A percentile compares a stretch with the other conserved stretches of the same genome.
Evolutionary conservation across 2,329 filamentous ascomycete species (phyloP).

Genomic region (Hypomyces perniciosus): DNA sequence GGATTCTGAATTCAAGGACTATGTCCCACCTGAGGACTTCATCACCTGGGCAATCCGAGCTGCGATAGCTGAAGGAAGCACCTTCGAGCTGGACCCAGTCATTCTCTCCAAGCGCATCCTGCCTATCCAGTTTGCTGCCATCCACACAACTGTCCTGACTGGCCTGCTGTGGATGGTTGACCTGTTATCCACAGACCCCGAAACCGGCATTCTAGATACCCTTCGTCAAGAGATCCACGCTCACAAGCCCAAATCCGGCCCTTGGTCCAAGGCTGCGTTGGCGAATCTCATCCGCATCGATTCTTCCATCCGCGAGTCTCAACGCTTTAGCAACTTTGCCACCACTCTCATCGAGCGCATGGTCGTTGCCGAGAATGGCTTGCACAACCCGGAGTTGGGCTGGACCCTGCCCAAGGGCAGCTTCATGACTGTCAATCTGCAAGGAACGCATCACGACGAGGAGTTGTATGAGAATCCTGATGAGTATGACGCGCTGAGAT

Average conservation of each 20-base stretch:
- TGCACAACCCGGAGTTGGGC: slow-evolving; percentile 30
- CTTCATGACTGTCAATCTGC: slow-evolving; percentile 37
- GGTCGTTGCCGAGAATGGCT: slow-evolving; percentile 38
- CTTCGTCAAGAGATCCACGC: slow-evolving; percentile 38
- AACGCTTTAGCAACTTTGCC: slow-evolving; percentile 42
- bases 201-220: slow-evolving; percentile 28
- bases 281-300: slow-evolving; percentile 40
- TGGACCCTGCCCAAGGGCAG: slow-evolving; percentile 35
- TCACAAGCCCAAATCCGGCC: slow-evolving; percentile 22
- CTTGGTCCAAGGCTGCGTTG: slow-evolving; percentile 43
- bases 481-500: slow-evolving; percentile 45
- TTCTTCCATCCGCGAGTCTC: slow-evolving; percentile 48
- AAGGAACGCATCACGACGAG: slow-evolving; percentile 41
- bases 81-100: slow-evolving; percentile 38
- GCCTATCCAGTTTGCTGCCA: slow-evolving; percentile 52
- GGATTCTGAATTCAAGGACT: slow-evolving; percentile 35
- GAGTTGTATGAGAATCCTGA: slow-evolving; percentile 37
- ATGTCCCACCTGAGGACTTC: slow-evolving; percentile 47
- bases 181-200: slow-evolving; percentile 34
- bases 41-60: slow-evolving; percentile 52
- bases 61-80: slow-evolving; percentile 38
- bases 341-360: slow-evolving; percentile 41
- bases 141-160: slow-evolving; percentile 52
- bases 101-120: slow-evolving; percentile 47
- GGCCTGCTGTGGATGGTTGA: slow-evolving; percentile 43